Conservation (phyloP, 768 basidiomycete genomes). For the Boletus rubescentipes region DNA sequence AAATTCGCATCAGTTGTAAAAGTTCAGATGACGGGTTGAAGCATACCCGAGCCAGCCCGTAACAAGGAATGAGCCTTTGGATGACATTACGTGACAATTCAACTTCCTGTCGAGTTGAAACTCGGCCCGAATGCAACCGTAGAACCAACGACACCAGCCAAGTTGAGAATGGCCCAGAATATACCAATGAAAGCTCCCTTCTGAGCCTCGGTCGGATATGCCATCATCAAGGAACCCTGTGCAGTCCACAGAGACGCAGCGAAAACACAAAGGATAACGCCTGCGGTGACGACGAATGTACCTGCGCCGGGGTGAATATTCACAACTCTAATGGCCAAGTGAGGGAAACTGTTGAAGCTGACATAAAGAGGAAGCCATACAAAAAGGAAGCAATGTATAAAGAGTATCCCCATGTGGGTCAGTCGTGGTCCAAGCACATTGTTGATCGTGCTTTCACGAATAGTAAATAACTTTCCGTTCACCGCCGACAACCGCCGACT, state of each 20-base stretch:
- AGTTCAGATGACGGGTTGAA: background rate
- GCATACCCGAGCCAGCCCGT: constrained; percentile 32
- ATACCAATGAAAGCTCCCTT: constrained; percentile 51
- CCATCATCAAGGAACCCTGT: constrained; percentile 54
- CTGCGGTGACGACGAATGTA: constrained; percentile 47
- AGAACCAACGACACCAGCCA: constrained; percentile 78
- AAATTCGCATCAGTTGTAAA: constrained; percentile 1
- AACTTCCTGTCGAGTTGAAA: constrained; percentile 55
- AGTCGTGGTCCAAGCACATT: constrained; percentile 59
- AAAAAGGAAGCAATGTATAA: constrained; percentile 48
- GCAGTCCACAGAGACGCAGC: constrained; percentile 56
- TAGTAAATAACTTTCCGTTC: too few species aligned
- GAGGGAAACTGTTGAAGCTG: background rate
- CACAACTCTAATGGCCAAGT: constrained; percentile 41
- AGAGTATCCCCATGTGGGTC: constrained; percentile 52
- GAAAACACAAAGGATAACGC: constrained; percentile 49
- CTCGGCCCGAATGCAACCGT: constrained; percentile 74
- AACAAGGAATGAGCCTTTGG: background rate
- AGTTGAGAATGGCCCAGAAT: constrained; percentile 74
- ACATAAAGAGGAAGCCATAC: constrained; percentile 27
- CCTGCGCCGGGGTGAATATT: constrained; percentile 38
- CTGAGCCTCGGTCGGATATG: constrained; percentile 55
- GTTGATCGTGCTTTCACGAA: constrained; percentile 60
- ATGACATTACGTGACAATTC: background rate
- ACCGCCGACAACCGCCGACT: constrained; percentile 10